A percentile compares a stretch with the other conserved stretches of the same genome.
Evolutionary conservation across 83 land plant genomes (phyloP).

Genomic region (Larix sibirica): DNA sequence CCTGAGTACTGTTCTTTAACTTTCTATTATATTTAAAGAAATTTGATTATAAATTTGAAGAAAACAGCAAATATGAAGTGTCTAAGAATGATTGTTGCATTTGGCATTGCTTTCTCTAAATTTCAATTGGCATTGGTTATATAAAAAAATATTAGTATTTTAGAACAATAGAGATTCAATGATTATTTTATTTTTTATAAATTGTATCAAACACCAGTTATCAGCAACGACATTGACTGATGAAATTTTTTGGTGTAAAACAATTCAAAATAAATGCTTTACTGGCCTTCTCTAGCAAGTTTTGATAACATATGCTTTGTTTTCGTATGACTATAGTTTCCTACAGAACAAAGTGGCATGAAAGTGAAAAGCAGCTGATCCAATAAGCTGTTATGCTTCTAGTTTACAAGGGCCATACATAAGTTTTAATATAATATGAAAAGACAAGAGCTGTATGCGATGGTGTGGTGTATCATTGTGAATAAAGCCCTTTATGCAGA

Average conservation of each 20-base stretch:
- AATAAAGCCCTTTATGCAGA: not conserved
- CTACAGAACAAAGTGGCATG: not conserved
- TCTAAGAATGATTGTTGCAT: no score
- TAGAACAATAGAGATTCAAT: no score
- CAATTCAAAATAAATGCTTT: conserved; percentile 1
- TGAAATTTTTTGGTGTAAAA: not conserved
- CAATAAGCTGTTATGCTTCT: not conserved
- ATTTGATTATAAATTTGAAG: no score
- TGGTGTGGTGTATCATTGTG: not conserved
- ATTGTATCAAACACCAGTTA: no score
- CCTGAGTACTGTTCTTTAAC: no score
- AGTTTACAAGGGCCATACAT: not conserved
- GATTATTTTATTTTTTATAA: no score
- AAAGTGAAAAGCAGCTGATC: not conserved
- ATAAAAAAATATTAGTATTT: no score
- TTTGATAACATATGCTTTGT: not conserved
- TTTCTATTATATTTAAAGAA: no score
- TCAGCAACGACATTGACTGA: not conserved
- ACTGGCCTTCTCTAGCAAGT: not conserved
- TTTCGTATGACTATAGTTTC: not conserved
- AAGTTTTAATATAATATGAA: not conserved
- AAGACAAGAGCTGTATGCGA: not conserved
- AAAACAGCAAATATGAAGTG: no score
- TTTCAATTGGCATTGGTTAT: no score
- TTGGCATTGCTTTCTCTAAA: no score